Base-by-base conservation (phyloP, 2,329 filamentous ascomycete species). In the Neocucurbitaria cava region DNA sequence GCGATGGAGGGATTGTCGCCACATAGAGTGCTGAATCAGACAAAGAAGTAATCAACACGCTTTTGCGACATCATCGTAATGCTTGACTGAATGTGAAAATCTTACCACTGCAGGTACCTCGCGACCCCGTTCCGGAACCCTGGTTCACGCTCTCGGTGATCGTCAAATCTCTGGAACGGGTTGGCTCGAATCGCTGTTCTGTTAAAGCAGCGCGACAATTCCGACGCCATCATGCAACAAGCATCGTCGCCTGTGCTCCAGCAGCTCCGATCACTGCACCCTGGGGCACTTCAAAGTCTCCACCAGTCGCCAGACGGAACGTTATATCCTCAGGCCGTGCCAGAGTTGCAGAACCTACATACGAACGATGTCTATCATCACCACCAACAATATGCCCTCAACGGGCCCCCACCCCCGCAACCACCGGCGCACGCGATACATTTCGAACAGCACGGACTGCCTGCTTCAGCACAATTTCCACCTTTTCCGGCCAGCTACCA, bases 271-370 rank as follows among this genome's bases (percentile, higher is more conserved):
- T 60, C 67, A 23, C 58, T 72, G 49, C 68, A 69, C 57, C 64
- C 68, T 28, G 64, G 55, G 31, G 57, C 62, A 11, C 60, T 73
- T 28, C 65, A 67, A 51, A 54, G 58, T n/a, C 58, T 74, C 47
- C 71, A 71, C 55, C 71, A 73, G 46, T 61, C 62, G 24, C 58
- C 62, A 2, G 67, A 69, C 35, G 67, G 62, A 2, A 56, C 66
- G 24, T 50, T 70, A 11, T 68, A 66, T 44, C 48, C 56, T 10
- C 61, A 61, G 33, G 31, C 65, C 59, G 78, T 62, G 66, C 77
- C 64, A 13, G 57, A 64, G 47, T 71, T 82, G 23, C 74, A 77
- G 56, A 65, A 64, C 46, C 74, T 82, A 52, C 76, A 79, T 52
- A 56, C 61, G 20, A 65, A 51, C 60, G 59, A 65, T 28, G 59